Evolutionary conservation across 306 rosid genomes (phyloP).

Genomic region (Casuarina cunninghamiana): DNA sequence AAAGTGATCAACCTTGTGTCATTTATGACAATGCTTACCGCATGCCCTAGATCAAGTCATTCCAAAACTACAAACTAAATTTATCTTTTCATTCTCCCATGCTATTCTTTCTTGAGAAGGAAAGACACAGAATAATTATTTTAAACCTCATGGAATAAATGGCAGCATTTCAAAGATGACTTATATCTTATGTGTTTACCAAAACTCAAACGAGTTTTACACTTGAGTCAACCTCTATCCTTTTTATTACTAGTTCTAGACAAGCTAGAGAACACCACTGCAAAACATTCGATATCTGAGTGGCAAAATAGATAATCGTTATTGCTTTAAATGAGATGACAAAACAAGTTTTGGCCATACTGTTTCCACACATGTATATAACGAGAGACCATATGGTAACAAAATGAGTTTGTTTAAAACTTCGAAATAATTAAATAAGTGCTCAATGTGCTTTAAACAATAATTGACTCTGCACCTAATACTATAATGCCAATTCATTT

Average conservation of each 20-base stretch:
- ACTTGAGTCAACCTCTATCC: background rate
- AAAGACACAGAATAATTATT: background rate
- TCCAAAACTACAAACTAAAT: background rate
- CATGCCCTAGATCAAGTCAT: background rate
- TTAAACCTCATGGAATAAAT: background rate
- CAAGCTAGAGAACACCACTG: background rate
- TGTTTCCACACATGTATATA: too few relatives aligned
- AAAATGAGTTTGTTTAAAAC: too few relatives aligned
- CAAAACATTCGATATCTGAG: too few relatives aligned
- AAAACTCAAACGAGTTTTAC: background rate
- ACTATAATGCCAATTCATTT: too few relatives aligned
- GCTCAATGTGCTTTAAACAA: too few relatives aligned
- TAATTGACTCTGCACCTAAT: too few relatives aligned
- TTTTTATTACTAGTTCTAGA: background rate
- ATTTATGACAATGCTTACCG: background rate
- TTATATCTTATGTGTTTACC: background rate
- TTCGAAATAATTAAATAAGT: too few relatives aligned
- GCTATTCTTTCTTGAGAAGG: background rate
- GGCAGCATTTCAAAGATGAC: background rate
- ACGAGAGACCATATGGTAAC: too few relatives aligned
- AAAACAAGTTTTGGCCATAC: too few relatives aligned
- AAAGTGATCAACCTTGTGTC: constrained; percentile 5
- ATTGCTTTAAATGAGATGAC: too few relatives aligned
- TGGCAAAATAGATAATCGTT: too few relatives aligned
- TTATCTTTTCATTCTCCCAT: background rate